Conservation (phyloP, 78 protist genomes). For the Protostelium mycophagum region DNA sequence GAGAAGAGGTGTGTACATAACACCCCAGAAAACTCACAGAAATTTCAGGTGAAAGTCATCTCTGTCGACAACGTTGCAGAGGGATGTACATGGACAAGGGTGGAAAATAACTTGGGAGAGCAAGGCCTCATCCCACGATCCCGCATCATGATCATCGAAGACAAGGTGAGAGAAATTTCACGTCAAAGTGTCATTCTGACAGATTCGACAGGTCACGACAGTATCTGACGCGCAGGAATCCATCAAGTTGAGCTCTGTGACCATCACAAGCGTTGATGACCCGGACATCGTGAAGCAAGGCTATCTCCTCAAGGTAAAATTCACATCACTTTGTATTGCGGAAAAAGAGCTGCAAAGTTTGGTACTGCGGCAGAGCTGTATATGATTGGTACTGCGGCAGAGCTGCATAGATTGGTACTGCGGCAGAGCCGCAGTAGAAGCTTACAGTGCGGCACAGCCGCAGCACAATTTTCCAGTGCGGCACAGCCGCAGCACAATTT, state of each 20-base stretch:
- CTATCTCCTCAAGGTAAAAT: neutral
- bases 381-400: too few relatives aligned
- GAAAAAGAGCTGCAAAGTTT: too few relatives aligned
- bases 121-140: neutral
- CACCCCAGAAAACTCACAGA: too few relatives aligned
- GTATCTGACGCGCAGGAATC: neutral
- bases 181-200: neutral
- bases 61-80: neutral
- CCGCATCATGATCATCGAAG: neutral
- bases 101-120: neutral
- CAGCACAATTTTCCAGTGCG: too few relatives aligned
- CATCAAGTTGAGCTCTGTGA: neutral
- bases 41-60: neutral
- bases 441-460: too few relatives aligned
- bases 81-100: neutral
- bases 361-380: too few relatives aligned
- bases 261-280: neutral
- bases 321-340: too few relatives aligned
- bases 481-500: too few relatives aligned
- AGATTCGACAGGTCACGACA: neutral
- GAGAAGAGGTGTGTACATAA: too few relatives aligned
- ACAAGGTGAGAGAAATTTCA: neutral
- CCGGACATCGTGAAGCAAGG: neutral
- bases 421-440: too few relatives aligned
- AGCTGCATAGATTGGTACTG: too few relatives aligned